Evolutionary conservation across 345 rosid species (phyloP), one percentile per base, ranked within the genome.

Genomic region (Leavenworthia alabamica): DNA sequence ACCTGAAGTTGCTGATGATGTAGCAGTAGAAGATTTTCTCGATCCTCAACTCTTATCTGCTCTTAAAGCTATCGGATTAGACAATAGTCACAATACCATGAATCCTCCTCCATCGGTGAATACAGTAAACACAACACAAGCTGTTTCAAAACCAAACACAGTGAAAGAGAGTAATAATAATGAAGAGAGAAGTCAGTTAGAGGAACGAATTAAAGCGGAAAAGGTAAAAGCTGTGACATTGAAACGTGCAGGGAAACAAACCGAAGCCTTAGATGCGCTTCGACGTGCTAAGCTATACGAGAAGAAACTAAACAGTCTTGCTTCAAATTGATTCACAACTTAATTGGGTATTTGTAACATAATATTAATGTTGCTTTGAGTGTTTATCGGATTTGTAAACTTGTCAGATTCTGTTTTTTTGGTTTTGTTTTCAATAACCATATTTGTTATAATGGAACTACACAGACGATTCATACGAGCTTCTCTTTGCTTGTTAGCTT

Each of bases 21-120:
- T 75, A 42, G 73, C 45, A 39, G 86, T 86, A 29, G 95, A 89
- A 73, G 93, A 86, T 85, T 73, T 91, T 71, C 98, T 92, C 12
- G 93, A 89, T 85, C 95, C 96, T 72, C 90, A 85, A 52, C 96
- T 92, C 56, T 66, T 92, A 5, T 82, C 89, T 74, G 93, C 96
- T 17, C 70, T 92, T 54, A 80, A 73, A 72, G 89, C 83, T 24
- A 80, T 89, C 24, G 99, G 97, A 31, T 61, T 93, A 32, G 83
- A 73, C 43, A 83, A n/a, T n/a, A n/a, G n/a, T n/a, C n/a, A n/a
- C n/a, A n/a, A 75, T 66, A 29, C 78, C 8, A 55, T 55, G 44
- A 24, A 12, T 48, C 46, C 59, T 48, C 46, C 59, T 39, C 40
- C 61, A 1, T 35, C 77, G 1, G 77, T 12, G 62, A 54, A 65